Base-by-base conservation (phyloP, 2,329 filamentous ascomycete genomes). In the Ophiostoma sp. region DNA sequence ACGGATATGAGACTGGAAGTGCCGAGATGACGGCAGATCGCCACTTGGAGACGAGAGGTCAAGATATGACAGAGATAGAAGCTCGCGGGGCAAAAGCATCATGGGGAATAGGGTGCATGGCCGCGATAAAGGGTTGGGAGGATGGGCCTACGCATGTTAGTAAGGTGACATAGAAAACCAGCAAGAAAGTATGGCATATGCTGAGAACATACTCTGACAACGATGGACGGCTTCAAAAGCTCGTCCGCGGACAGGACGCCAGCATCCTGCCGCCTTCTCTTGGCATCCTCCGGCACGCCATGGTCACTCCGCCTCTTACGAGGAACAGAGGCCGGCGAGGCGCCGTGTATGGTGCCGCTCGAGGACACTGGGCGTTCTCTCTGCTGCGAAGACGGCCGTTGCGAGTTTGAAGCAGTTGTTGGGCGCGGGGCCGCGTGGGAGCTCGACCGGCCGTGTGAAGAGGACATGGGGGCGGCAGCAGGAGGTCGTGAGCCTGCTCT, bases 1-100 rank as follows among this genome's bases (percentile, higher is more conserved):
- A 75, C 88, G 87, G 77, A 92, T 85, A 75, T 87, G 84, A 8
- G 88, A 88, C 77, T 90, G 88, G 79, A 89, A 92, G 63, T 87
- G 84, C 69, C 87, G 87, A 68, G 85, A 86, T 36, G 83, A 83
- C 12, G 86, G 83, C 36, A 89, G 83, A 25, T 86, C 85, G 76
- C 84, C 85, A 50, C 83, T 82, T 11, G 86, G 85, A 31, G 83
- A 83, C 17, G 86, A 83, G 28, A 89, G 84, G 78, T 92, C 90
- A 73, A 93, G 86, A 76, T 80, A 87, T 1, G 89, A 88, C n/a
- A 92, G 82, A 6, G 87, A 83, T 5, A 92, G 83, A 74, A 86
- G 82, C 76, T 90, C 84, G 76, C 91, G 87, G 36, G 88, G 86
- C 3, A 93, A 81, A 33, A 92, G 82, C 84, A 91, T 88, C 69